Percentiles rank a stretch among this genome's conserved stretches.
Evolutionary conservation across 2,329 filamentous ascomycete species (phyloP).

Genomic region (Fusarium scirpi): DNA sequence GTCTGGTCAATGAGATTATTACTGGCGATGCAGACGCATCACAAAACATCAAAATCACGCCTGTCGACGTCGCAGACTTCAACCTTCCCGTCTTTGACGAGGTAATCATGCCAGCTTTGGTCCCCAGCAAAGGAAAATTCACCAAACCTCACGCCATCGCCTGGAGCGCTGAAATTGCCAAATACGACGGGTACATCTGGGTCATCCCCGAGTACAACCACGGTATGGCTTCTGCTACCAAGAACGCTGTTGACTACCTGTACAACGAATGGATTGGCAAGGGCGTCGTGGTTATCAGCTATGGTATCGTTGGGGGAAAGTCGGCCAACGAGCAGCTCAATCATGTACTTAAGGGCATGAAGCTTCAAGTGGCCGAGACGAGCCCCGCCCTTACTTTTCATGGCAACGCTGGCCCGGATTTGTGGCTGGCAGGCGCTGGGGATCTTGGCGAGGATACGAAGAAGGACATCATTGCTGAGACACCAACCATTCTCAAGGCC

Average conservation of each 20-base stretch:
- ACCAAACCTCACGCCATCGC: constrained; percentile 55
- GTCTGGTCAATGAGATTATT: constrained; percentile 18
- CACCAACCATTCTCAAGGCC: constrained; percentile 14
- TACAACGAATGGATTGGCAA: constrained; percentile 62
- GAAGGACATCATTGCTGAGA: constrained; percentile 23
- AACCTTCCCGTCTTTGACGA: constrained; percentile 61
- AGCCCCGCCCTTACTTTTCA: constrained; percentile 21
- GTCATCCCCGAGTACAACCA: constrained; percentile 69
- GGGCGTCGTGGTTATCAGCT: constrained; percentile 27
- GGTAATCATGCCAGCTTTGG: constrained; percentile 52
- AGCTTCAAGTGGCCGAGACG: constrained; percentile 19
- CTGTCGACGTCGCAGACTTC: constrained; percentile 32
- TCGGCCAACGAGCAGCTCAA: constrained; percentile 4
- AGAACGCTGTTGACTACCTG: constrained; percentile 73
- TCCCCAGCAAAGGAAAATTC: constrained; percentile 53
- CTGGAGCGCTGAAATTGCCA: constrained; percentile 60
- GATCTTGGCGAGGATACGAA: constrained; percentile 28
- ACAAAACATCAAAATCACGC: constrained; percentile 3
- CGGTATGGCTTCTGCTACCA: constrained; percentile 64
- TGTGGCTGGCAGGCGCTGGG: constrained; percentile 22
- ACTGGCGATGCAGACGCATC: not conserved
- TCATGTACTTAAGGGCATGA: constrained; percentile 15
- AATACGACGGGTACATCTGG: constrained; percentile 61
- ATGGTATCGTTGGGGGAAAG: constrained; percentile 28
- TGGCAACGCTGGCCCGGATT: constrained; percentile 4